Base-by-base conservation (phyloP, 495 filamentous ascomycete genomes). In the Chaetomium tenue region DNA sequence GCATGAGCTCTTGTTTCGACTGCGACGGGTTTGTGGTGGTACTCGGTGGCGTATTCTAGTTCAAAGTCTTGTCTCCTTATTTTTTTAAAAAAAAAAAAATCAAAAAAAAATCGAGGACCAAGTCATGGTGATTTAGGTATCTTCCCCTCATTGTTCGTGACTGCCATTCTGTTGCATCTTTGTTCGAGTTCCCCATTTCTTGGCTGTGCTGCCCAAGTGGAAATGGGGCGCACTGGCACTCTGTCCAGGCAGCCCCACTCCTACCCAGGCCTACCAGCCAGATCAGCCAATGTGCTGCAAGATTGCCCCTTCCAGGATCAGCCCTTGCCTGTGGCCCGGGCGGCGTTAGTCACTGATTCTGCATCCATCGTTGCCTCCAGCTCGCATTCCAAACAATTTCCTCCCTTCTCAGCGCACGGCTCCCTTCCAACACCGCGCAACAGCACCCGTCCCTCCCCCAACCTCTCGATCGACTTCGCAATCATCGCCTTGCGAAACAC, bases 371-470 rank as follows among this genome's bases (percentile, higher is more conserved):
- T 73, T 70, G 69, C 69, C 71, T 72, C 67, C 63, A 64, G 56
- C 57, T 66, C 67, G 63, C 67, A 58, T 68, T 47, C 63, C 65
- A 72, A 70, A 67, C 69, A 72, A 72, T 71, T 70, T 68, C 71
- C 55, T 60, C 63, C 67, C 46, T 23, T 60, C 25, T 66, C 51
- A 54, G 57, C 63, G 62, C 62, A 47, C 56, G 61, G 40, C 71
- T 75, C 69, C 66, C 69, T 74, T 76, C 67, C 76, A 73, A 72
- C 67, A 44, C 64, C 68, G 64, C 72, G 72, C 70, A 71, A 72
- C 68, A 68, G 68, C 64, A 64, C 67, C 65, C 28, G 28, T 30
- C 28, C 28, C 28, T 64, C 66, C 66, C 68, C 69, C 66, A 62
- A 65, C 46, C n/a, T 67, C 63, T 59, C 64, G 52, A 61, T 65